Percentiles rank a stretch among this genome's conserved stretches.
phyloP scores from a whole-genome alignment of 169 alveolate genomes.

The Cryptosporidium bovis region DNA sequence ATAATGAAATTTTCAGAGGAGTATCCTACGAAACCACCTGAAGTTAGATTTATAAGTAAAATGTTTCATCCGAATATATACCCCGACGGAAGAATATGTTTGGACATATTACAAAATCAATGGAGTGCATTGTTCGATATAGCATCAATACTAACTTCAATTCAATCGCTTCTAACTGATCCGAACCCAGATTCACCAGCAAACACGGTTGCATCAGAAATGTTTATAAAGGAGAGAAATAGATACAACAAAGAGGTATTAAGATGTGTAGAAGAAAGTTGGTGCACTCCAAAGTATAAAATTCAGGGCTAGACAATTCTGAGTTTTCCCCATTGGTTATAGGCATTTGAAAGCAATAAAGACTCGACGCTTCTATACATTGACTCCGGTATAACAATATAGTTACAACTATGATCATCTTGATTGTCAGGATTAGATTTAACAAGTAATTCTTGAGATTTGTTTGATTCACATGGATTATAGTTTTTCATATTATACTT shows the following conservation, averaged over 20 bases:
- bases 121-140: constrained; percentile 98
- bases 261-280: constrained; percentile 87
- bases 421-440: constrained; percentile 4
- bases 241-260: constrained; percentile 92
- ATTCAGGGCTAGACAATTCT: constrained; percentile 2
- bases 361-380: constrained; percentile 68
- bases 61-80: constrained; percentile 92
- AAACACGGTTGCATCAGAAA: constrained; percentile 95
- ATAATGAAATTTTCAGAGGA: constrained; percentile 88
- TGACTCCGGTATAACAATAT: constrained; percentile 58
- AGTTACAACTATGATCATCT: constrained; percentile 18
- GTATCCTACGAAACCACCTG: constrained; percentile 89
- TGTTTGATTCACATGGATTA: constrained; percentile 39
- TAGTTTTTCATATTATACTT: constrained; percentile 36
- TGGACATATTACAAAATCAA: constrained; percentile 93
- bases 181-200: constrained; percentile 98
- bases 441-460: constrained; percentile 17
- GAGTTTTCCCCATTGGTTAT: constrained; percentile 63
- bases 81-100: constrained; percentile 94
- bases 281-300: constrained; percentile 40
- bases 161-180: constrained; percentile 95
- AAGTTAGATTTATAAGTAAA: constrained; percentile 82
- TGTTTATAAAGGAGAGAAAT: constrained; percentile 90
- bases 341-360: constrained; percentile 68
- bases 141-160: constrained; percentile 94